These are phyloP conservation scores for Pogostemon cablin DNA, from an alignment of 257 asterid genomes.

Conservation along the genomic window DNA sequence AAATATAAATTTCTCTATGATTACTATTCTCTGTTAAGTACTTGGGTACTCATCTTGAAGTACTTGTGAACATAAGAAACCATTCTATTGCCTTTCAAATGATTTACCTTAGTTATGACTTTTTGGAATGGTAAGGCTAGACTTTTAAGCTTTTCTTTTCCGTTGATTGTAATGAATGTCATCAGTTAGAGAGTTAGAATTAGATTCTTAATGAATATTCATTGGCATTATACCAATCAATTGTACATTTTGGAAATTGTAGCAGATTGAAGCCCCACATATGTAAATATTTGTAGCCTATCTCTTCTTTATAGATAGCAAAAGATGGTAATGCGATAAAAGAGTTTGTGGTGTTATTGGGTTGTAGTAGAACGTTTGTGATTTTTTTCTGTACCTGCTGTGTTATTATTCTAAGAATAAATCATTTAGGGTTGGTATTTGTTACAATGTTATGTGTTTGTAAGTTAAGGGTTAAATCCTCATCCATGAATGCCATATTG, in stretches of 20 bases:
- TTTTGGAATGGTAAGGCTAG: not conserved
- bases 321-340: too few species aligned
- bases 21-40: not conserved
- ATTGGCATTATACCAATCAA: not conserved
- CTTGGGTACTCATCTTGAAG: slow-evolving; percentile 15
- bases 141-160: too few species aligned
- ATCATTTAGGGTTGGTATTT: too few species aligned
- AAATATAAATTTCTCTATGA: not conserved
- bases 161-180: not conserved
- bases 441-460: too few species aligned
- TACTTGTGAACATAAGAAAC: not conserved
- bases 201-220: not conserved
- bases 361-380: too few species aligned
- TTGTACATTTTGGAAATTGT: not conserved
- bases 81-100: slow-evolving; percentile 1
- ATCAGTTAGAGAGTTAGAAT: not conserved
- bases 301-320: too few species aligned
- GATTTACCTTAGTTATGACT: not conserved
- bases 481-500: too few species aligned
- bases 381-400: too few species aligned
- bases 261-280: slow-evolving; percentile 1
- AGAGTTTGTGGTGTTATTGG: too few species aligned
- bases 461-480: too few species aligned
- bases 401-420: too few species aligned
- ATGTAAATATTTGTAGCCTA: too few species aligned